These are phyloP conservation scores for Iodosphaeria phyllophila DNA, from an alignment of 2,329 filamentous ascomycete genomes.

Conservation along the genomic window DNA sequence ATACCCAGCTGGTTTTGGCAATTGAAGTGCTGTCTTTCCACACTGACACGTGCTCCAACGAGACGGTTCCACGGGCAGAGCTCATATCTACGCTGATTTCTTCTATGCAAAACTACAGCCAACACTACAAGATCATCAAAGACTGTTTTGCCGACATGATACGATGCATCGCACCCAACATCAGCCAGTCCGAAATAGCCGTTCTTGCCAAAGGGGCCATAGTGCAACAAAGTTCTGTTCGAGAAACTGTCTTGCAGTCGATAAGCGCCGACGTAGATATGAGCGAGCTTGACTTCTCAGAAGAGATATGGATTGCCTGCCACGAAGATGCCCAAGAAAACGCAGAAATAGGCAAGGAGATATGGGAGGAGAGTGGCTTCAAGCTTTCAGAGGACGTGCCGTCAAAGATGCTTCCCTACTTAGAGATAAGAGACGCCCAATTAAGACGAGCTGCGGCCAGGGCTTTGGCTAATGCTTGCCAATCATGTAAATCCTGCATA, in stretches of 20 bases:
- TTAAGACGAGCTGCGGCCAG: conserved; percentile 70
- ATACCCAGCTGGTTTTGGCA: conserved; percentile 77
- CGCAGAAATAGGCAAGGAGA: conserved; percentile 60
- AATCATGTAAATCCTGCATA: conserved; percentile 39
- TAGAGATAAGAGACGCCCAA: conserved; percentile 63
- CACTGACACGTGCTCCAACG: conserved; percentile 58
- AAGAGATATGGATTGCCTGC: conserved; percentile 84
- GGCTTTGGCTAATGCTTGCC: conserved; percentile 57
- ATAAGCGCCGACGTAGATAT: conserved; percentile 86
- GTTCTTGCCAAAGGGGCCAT: conserved; percentile 64
- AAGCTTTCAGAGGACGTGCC: conserved; percentile 47
- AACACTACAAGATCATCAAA: conserved; percentile 89
- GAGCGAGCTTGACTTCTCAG: conserved; percentile 67
- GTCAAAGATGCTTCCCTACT: conserved; percentile 52
- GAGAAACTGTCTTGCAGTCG: conserved; percentile 70
- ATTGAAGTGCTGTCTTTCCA: conserved; percentile 83
- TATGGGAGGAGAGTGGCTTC: conserved; percentile 90
- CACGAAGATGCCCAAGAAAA: conserved; percentile 88
- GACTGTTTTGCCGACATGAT: conserved; percentile 80
- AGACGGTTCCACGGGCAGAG: conserved; percentile 56
- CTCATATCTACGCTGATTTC: conserved; percentile 53
- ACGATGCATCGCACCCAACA: conserved; percentile 68
- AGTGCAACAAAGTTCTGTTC: conserved; percentile 60
- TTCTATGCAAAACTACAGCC: conserved; percentile 75
- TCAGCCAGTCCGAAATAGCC: conserved; percentile 50